phyloP scores from a whole-genome alignment of 495 filamentous ascomycete genomes.

The Tetracladium marchalianum region DNA sequence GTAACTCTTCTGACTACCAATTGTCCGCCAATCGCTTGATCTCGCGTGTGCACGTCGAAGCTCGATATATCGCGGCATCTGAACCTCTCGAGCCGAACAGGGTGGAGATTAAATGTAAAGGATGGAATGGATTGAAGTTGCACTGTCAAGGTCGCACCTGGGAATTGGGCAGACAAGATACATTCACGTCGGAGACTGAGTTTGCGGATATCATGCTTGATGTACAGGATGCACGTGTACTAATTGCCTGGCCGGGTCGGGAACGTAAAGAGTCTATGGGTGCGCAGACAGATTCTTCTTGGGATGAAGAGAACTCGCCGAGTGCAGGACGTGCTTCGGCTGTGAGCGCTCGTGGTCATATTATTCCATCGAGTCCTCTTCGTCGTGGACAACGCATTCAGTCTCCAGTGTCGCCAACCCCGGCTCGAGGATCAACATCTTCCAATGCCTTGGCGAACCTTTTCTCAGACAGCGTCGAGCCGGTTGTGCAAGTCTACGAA shows the following conservation, averaged over 20 bases:
- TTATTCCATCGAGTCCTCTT: constrained; percentile 55
- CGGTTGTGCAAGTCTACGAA: constrained; percentile 44
- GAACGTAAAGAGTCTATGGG: constrained; percentile 48
- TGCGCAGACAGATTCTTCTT: constrained; percentile 54
- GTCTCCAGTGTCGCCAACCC: constrained; percentile 70
- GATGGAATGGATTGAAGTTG: constrained; percentile 92
- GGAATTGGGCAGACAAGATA: constrained; percentile 79
- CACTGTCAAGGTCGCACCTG: constrained; percentile 85
- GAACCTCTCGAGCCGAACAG: constrained; percentile 35
- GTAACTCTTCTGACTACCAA: constrained; percentile 84
- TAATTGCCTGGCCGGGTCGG: constrained; percentile 73
- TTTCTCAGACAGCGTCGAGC: constrained; percentile 14
- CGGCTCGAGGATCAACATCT: constrained; percentile 23
- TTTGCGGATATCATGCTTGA: constrained; percentile 90
- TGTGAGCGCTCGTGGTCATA: constrained; percentile 20
- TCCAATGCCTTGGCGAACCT: constrained; percentile 4
- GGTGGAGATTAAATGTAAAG: constrained; percentile 80
- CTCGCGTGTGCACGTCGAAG: constrained; percentile 86
- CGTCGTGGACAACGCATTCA: constrained; percentile 47
- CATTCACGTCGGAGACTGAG: constrained; percentile 84
- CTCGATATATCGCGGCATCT: constrained; percentile 63
- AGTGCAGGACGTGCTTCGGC: constrained; percentile 28
- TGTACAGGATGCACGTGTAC: constrained; percentile 82
- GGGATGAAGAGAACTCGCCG: constrained; percentile 48
- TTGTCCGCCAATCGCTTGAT: constrained; percentile 84